Evolutionary conservation across 768 basidiomycete genomes (phyloP).

Genomic region (Pholiota microspora): DNA sequence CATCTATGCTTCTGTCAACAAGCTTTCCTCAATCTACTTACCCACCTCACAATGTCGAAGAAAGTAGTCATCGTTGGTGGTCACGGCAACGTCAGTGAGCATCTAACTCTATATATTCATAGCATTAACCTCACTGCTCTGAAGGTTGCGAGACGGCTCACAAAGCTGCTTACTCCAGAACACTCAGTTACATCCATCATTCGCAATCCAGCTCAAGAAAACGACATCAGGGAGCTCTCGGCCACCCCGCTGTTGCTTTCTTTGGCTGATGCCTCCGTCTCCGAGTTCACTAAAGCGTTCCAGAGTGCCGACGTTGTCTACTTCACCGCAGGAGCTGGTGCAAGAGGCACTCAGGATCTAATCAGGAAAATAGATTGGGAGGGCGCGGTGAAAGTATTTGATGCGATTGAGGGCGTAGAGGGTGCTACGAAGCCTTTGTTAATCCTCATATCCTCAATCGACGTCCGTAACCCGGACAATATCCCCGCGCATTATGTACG

Average conservation of each 20-base stretch:
- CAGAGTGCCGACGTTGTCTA: slow-evolving; percentile 41
- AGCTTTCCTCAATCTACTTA: too few species aligned
- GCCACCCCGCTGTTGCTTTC: slow-evolving; percentile 53
- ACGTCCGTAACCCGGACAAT: slow-evolving; percentile 49
- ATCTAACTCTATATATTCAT: too few species aligned
- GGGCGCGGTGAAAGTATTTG: slow-evolving; percentile 68
- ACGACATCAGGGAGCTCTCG: slow-evolving; percentile 41
- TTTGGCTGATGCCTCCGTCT: slow-evolving; percentile 47
- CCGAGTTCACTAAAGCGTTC: slow-evolving; percentile 47
- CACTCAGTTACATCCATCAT: slow-evolving; percentile 56
- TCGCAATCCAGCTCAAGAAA: slow-evolving; percentile 42
- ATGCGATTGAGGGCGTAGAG: slow-evolving; percentile 39
- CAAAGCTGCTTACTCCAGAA: slow-evolving; percentile 42
- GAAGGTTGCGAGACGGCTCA: slow-evolving; percentile 48
- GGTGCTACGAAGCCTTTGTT: slow-evolving; percentile 48
- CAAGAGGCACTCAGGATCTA: slow-evolving; percentile 52
- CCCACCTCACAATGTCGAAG: too few species aligned
- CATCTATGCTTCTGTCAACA: too few species aligned
- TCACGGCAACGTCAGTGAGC: too few species aligned
- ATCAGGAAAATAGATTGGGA: slow-evolving; percentile 60
- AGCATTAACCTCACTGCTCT: too few species aligned
- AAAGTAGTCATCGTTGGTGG: too few species aligned
- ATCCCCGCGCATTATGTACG: slow-evolving; percentile 53
- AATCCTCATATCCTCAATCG: slow-evolving; percentile 58
- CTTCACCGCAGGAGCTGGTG: slow-evolving; percentile 52